Percentiles rank a stretch among this genome's conserved stretches.
Conservation (phyloP, 495 filamentous ascomycete genomes). For the Penicillium nucicola region DNA sequence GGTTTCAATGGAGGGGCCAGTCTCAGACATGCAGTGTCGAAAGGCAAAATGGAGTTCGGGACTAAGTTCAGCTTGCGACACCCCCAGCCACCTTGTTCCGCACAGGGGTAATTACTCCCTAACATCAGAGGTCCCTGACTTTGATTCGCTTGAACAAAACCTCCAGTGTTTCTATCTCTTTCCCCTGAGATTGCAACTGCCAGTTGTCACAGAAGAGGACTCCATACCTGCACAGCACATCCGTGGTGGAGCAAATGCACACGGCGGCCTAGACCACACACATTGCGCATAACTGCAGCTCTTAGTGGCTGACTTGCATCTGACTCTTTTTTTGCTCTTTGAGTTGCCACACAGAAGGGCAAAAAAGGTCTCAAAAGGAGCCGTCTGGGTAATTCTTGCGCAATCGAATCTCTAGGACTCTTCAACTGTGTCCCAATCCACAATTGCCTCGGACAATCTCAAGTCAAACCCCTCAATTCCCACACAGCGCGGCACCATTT, state of each 20-base stretch:
- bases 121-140: neutral
- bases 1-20: too few relatives aligned
- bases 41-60: neutral
- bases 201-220: neutral
- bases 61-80: conserved; percentile 1
- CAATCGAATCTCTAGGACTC: neutral
- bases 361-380: conserved; percentile 2
- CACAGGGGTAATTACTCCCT: neutral
- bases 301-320: conserved; percentile 28
- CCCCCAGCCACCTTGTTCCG: conserved; percentile 11
- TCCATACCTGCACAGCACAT: conserved; percentile 15
- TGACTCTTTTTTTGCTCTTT: conserved; percentile 17
- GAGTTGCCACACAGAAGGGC: conserved; percentile 12
- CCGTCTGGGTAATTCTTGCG: neutral
- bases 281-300: conserved; percentile 32
- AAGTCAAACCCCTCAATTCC: neutral
- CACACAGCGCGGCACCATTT: neutral
- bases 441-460: neutral
- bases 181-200: neutral
- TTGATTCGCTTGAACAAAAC: neutral
- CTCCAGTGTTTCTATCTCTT: neutral
- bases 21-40: neutral
- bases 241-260: conserved; percentile 27
- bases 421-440: neutral
- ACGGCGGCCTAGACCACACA: conserved; percentile 27